Conservation (phyloP, 768 basidiomycete genomes). For the Suillus cothurnatus region DNA sequence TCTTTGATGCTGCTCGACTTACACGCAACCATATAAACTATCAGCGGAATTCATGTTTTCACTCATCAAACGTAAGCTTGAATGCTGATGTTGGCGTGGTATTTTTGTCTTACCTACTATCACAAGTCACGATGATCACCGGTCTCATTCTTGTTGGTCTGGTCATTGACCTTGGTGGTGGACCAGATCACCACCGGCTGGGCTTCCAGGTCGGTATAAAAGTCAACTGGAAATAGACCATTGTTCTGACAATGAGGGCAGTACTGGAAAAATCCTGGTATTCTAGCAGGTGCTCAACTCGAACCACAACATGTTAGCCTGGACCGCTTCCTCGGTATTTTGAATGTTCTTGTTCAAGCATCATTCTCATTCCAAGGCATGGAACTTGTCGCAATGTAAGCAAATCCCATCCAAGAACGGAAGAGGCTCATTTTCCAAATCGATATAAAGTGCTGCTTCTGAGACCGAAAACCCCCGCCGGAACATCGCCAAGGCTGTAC, state of each 20-base stretch:
- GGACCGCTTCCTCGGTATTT: slow-evolving; percentile 43
- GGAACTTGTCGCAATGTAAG: slow-evolving; percentile 71
- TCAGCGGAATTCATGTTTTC: slow-evolving; percentile 69
- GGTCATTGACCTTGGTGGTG: slow-evolving; percentile 78
- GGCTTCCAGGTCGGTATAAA: slow-evolving; percentile 58
- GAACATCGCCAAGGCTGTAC: slow-evolving; percentile 77
- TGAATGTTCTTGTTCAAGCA: slow-evolving; percentile 50
- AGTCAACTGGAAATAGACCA: not conserved
- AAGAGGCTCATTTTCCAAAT: slow-evolving; percentile 12
- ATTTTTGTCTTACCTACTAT: slow-evolving; percentile 11
- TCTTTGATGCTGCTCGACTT: too few species aligned
- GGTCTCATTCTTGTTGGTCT: slow-evolving; percentile 63
- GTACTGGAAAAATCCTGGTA: slow-evolving; percentile 77
- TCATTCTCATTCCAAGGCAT: slow-evolving; percentile 81
- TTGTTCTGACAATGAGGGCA: slow-evolving; percentile 20
- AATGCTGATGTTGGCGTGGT: not conserved
- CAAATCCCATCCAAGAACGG: slow-evolving; percentile 24
- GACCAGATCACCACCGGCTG: slow-evolving; percentile 63
- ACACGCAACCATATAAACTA: not conserved
- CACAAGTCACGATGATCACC: slow-evolving; percentile 57
- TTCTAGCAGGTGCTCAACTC: slow-evolving; percentile 31
- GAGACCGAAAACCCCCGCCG: slow-evolving; percentile 79
- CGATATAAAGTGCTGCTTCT: slow-evolving; percentile 57
- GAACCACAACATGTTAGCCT: slow-evolving; percentile 34
- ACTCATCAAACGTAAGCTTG: slow-evolving; percentile 57